Conservation (phyloP, 164 flowering plant genomes). For the Dillenia turbinata region DNA sequence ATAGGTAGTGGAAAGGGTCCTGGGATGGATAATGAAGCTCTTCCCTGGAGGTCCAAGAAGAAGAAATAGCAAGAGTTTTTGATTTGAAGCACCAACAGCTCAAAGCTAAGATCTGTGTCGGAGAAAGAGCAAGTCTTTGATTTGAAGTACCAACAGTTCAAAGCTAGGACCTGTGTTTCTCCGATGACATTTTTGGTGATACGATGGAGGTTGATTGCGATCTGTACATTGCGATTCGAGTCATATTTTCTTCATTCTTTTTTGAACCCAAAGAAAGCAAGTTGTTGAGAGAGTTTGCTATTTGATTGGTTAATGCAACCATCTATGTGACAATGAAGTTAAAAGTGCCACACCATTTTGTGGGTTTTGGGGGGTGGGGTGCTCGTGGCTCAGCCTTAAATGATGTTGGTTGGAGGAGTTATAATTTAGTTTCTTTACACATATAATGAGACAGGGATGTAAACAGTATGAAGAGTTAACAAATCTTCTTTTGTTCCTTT, state of each 20-base stretch:
- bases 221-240: constrained; percentile 16
- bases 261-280: too few relatives aligned
- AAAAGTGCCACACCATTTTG: too few relatives aligned
- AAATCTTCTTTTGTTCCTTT: too few relatives aligned
- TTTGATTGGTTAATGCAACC: too few relatives aligned
- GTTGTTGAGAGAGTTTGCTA: too few relatives aligned
- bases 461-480: too few relatives aligned
- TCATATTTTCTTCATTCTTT: constrained; percentile 18
- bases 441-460: too few relatives aligned
- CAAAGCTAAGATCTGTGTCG: constrained; percentile 12
- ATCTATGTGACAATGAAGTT: too few relatives aligned
- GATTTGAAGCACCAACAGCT: constrained; percentile 10
- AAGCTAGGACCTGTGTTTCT: not conserved
- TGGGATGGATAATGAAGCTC: constrained; percentile 98
- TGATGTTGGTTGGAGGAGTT: too few relatives aligned
- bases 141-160: constrained; percentile 1
- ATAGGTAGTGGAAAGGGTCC: constrained; percentile 94
- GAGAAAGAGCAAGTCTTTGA: constrained; percentile 72
- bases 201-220: constrained; percentile 6
- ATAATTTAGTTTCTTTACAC: too few relatives aligned
- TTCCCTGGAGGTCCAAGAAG: constrained; percentile 96
- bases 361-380: too few relatives aligned
- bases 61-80: constrained; percentile 76
- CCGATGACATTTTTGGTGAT: constrained; percentile 4
- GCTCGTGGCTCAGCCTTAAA: too few relatives aligned